A percentile compares a stretch with the other conserved stretches of the same genome.
Conservation (phyloP, 345 rosid species). For the Eucalyptus sp. region DNA sequence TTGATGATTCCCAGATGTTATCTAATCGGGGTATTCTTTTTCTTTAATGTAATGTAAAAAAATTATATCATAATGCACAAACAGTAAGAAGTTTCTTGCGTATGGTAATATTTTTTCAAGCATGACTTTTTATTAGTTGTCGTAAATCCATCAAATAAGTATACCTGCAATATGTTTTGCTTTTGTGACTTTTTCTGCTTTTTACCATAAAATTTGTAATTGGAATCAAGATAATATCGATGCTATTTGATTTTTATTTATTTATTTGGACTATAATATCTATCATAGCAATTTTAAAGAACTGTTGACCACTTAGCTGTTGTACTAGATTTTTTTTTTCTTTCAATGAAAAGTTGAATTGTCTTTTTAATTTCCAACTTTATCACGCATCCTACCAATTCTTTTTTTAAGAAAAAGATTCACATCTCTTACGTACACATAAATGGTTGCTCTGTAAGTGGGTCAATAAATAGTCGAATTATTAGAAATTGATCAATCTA, state of each 20-base stretch:
- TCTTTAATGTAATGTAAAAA: not conserved
- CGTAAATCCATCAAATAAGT: not conserved
- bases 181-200: not conserved
- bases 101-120: not conserved
- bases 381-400: not conserved
- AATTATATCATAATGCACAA: not conserved
- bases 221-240: not conserved
- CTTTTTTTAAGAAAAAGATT: too few relatives aligned
- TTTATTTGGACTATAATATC: not conserved
- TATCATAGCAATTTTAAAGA: not conserved
- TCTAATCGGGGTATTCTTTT: not conserved
- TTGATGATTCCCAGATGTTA: not conserved
- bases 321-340: not conserved
- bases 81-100: not conserved
- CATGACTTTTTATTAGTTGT: not conserved
- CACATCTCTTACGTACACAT: not conserved
- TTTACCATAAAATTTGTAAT: not conserved
- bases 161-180: not conserved
- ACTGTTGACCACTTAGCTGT: not conserved
- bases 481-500: not conserved
- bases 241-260: not conserved
- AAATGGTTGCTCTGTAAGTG: not conserved
- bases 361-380: not conserved
- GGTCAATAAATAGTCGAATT: not conserved
- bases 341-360: not conserved